These are phyloP conservation scores for Fusarium sp. DNA, from an alignment of 2,329 filamentous ascomycete species.

Conservation along the genomic window DNA sequence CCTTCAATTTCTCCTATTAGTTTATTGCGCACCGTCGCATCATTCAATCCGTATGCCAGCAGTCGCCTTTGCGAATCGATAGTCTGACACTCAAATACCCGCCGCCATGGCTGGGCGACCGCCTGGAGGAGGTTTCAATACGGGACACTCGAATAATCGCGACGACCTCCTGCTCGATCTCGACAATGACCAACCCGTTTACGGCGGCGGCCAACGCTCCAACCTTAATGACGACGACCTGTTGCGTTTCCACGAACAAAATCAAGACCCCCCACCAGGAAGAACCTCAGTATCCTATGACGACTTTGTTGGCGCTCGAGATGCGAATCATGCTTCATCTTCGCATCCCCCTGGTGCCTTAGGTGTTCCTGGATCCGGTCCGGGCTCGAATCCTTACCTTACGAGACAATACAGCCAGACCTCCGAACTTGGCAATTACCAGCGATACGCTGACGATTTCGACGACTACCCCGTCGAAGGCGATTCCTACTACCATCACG, in stretches of 20 bases:
- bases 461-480: slow-evolving; percentile 85
- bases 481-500: slow-evolving; percentile 87
- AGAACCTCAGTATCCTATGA: slow-evolving; percentile 94
- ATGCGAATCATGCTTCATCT: slow-evolving; percentile 59
- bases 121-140: slow-evolving; percentile 59
- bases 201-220: slow-evolving; percentile 80
- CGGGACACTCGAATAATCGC: slow-evolving; percentile 59
- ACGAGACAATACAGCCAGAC: slow-evolving; percentile 75
- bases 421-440: slow-evolving; percentile 87
- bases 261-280: slow-evolving; percentile 69
- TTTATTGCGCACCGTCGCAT: slow-evolving; percentile 15
- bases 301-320: slow-evolving; percentile 83
- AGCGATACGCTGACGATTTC: slow-evolving; percentile 87
- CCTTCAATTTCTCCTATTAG: background rate
- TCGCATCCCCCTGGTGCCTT: slow-evolving; percentile 53
- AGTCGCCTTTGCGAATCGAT: slow-evolving; percentile 44
- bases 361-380: slow-evolving; percentile 33
- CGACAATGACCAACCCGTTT: slow-evolving; percentile 75
- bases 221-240: slow-evolving; percentile 85
- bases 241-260: slow-evolving; percentile 77
- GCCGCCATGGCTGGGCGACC: slow-evolving; percentile 71
- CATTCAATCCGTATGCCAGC: slow-evolving; percentile 50
- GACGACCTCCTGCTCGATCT: slow-evolving; percentile 79
- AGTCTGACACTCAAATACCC: slow-evolving; percentile 52
- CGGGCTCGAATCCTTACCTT: slow-evolving; percentile 57